Percentiles rank a stretch among this genome's conserved stretches.
Conservation (phyloP, 164 flowering plant genomes). For the Nelumbo lutea region DNA sequence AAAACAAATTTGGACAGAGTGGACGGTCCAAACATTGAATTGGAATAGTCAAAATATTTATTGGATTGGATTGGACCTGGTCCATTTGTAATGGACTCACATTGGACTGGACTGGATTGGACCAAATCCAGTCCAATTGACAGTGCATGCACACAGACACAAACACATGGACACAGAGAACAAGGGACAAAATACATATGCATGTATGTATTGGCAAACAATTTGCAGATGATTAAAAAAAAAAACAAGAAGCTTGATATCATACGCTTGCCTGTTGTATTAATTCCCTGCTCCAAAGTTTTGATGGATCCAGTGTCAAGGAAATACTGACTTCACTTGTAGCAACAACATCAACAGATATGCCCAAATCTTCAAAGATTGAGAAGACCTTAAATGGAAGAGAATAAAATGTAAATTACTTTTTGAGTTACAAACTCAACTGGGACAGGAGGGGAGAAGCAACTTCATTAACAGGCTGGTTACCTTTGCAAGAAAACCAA, state of each 20-base stretch:
- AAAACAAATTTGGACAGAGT: no score
- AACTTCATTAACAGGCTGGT: conserved; percentile 3
- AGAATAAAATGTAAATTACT: not conserved
- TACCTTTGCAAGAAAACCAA: conserved; percentile 94
- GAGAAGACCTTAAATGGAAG: conserved; percentile 66
- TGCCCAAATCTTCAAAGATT: conserved; percentile 87
- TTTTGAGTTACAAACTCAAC: not conserved
- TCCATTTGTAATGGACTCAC: no score
- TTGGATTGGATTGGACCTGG: no score
- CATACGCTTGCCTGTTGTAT: conserved; percentile 94
- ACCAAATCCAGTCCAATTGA: no score
- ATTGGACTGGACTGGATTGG: no score
- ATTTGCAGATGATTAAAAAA: not conserved
- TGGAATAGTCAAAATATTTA: no score
- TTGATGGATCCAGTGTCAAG: conserved; percentile 90
- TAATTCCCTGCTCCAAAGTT: conserved; percentile 95
- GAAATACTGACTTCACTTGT: conserved; percentile 99
- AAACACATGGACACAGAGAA: no score
- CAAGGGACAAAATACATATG: no score
- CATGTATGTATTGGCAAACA: no score
- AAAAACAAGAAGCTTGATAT: conserved; percentile 2
- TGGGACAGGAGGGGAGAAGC: not conserved
- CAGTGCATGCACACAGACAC: no score
- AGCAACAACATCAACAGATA: conserved; percentile 97
- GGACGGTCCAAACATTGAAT: no score